Base-by-base conservation (phyloP, 2,329 filamentous ascomycete genomes). In the Tolypocladium tundrense region DNA sequence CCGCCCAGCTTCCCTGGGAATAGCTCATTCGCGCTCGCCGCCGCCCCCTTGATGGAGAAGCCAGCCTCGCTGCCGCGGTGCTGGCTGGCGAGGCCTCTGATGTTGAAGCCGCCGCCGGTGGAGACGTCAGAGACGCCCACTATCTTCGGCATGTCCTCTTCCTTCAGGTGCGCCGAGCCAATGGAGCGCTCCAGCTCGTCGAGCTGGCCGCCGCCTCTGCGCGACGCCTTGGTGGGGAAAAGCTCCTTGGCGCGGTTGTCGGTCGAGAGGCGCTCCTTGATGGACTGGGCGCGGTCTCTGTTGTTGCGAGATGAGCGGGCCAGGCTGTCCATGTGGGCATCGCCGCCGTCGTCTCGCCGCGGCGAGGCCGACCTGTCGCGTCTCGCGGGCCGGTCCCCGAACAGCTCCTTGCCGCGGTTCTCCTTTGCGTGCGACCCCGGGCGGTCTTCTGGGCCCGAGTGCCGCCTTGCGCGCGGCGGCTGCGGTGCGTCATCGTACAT, bases 401-500 rank as follows among this genome's bases (percentile, higher is more conserved):
- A 90, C 7, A 91, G 76, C 68, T 91, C 88, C 66, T 81, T 86
- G 55, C 76, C 76, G 14, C 73, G 72, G 61, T 83, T 84, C 45
- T 70, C 69, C 4, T 64, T 61, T 4, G 69, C 62, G 37, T 67
- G 68, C 8, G 70, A 69, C 8, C 64, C 65, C 24, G 62, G 59
- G 4, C 64, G 66, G 21, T 71, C 72, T 10, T 64, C 65, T 11
- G 58, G 59, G 19, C 64, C 66, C 4, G 67, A 69, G 41, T 65
- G 57, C 24, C 61, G 61, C 54, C 67, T 63, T 54, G 65, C 62
- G n/a, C 56, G 61, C 40, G 67, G 54, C 2, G 66, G 58, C 11
- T 69, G 73, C 27, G 76, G 73, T 19, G 72, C 82, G 66, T 96
- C 91, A 63, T 94, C 91, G 71, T 95, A 96, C 77, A 96, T 88